A percentile compares a stretch with the other conserved stretches of the same genome.
Conservation (phyloP, 2,329 filamentous ascomycete species). For the Lithohypha guttulata region DNA sequence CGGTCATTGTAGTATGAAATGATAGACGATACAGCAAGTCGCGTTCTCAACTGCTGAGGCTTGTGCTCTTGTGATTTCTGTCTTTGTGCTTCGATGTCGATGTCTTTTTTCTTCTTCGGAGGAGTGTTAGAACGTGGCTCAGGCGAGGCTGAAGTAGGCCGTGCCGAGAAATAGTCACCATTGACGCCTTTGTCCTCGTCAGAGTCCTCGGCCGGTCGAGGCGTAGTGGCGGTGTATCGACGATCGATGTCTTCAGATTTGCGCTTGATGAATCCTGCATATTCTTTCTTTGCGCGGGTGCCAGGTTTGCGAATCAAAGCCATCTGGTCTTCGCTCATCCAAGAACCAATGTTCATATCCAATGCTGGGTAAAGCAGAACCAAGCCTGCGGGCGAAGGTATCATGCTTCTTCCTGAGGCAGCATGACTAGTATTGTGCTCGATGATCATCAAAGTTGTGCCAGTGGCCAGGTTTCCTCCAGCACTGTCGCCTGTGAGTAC, state of each 20-base stretch:
- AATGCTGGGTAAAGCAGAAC: slow-evolving; percentile 80
- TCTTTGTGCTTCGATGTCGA: slow-evolving; percentile 27
- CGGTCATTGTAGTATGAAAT: slow-evolving; percentile 97
- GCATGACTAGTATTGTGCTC: slow-evolving; percentile 48
- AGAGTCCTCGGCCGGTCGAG: slow-evolving; percentile 62
- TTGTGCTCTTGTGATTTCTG: slow-evolving; percentile 29
- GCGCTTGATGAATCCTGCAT: slow-evolving; percentile 58
- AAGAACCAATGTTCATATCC: slow-evolving; percentile 96
- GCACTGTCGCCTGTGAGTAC: slow-evolving; percentile 72
- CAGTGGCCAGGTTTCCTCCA: slow-evolving; percentile 69
- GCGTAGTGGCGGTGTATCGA: slow-evolving; percentile 67
- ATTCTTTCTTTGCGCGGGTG: slow-evolving; percentile 52
- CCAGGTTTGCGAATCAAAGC: slow-evolving; percentile 65
- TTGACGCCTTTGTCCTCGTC: slow-evolving; percentile 42
- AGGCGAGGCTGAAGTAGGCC: too few relatives aligned
- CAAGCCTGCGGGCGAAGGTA: slow-evolving; percentile 68
- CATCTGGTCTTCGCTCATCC: slow-evolving; percentile 99
- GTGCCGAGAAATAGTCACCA: slow-evolving; percentile 24
- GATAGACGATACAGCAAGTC: slow-evolving; percentile 92
- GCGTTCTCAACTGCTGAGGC: slow-evolving; percentile 54
- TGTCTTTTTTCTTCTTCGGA: slow-evolving; percentile 20
- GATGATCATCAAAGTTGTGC: slow-evolving; percentile 78
- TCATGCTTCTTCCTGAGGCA: slow-evolving; percentile 39
- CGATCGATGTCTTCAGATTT: slow-evolving; percentile 62
- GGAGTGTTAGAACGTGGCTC: too few relatives aligned